These are phyloP conservation scores for Diaporthe vaccinii DNA, from an alignment of 2,329 filamentous ascomycete species.

Conservation along the genomic window DNA sequence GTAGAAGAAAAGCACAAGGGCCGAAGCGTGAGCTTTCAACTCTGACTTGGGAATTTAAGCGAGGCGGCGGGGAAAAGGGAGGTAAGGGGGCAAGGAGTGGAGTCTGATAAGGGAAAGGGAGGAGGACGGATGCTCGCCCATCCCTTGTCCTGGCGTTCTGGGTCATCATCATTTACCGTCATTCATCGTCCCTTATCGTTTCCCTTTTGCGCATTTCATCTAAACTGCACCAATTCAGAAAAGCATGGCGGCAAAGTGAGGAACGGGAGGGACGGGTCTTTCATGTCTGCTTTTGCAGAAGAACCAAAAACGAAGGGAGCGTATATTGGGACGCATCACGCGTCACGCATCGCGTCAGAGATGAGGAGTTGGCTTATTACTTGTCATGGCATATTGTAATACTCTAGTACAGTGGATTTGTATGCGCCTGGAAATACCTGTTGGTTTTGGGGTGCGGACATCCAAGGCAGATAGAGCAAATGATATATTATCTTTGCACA, in stretches of 20 bases:
- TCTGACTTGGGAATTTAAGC: not conserved
- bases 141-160: constrained; percentile 14
- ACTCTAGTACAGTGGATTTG: constrained; percentile 28
- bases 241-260: constrained; percentile 22
- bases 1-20: not conserved
- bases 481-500: constrained; percentile 3
- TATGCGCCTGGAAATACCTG: constrained; percentile 4
- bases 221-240: not conserved
- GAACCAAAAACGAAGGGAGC: not conserved
- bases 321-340: constrained; percentile 5
- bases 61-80: constrained; percentile 4
- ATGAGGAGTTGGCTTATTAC: constrained; percentile 18
- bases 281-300: constrained; percentile 9
- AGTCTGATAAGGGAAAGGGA: not conserved
- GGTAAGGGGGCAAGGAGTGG: not conserved
- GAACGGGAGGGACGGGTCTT: constrained; percentile 4
- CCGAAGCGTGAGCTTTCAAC: constrained; percentile 21
- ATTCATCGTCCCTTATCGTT: not conserved
- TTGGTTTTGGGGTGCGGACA: constrained; percentile 8
- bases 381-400: constrained; percentile 35
- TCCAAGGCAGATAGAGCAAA: constrained; percentile 22
- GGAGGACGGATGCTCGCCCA: not conserved
- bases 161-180: not conserved
- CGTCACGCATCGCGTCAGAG: constrained; percentile 13
- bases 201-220: not conserved